phyloP scores from a whole-genome alignment of 1,284 basidiomycete genomes.

The Pseudozyma sp. region DNA sequence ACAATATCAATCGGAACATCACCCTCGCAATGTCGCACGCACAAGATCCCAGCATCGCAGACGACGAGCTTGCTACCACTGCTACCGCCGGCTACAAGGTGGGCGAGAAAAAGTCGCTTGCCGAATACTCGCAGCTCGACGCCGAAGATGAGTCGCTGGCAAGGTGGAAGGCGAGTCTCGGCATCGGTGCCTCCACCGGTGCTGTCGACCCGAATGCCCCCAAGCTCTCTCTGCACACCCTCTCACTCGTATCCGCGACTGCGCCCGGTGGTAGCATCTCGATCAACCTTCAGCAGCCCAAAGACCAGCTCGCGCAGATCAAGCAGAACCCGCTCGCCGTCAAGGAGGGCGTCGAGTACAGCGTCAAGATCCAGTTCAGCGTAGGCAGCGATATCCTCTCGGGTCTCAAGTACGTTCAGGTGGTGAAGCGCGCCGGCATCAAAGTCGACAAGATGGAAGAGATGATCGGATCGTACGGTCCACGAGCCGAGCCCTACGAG shows the following conservation, averaged over 20 bases:
- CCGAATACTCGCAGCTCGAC: constrained; percentile 76
- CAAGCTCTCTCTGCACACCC: constrained; percentile 64
- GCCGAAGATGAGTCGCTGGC: constrained; percentile 82
- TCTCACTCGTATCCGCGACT: constrained; percentile 70
- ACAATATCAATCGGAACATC: neutral
- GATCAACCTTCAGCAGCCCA: constrained; percentile 71
- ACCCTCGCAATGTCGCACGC: constrained; percentile 46
- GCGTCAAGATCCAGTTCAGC: constrained; percentile 83
- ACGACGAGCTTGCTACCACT: constrained; percentile 55
- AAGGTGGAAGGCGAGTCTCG: constrained; percentile 90
- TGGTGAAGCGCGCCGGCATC: constrained; percentile 81
- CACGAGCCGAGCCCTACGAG: constrained; percentile 64
- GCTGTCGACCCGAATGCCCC: constrained; percentile 66
- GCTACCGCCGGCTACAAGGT: constrained; percentile 68
- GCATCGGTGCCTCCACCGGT: constrained; percentile 74
- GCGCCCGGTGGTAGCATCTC: constrained; percentile 69
- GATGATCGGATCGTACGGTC: constrained; percentile 88
- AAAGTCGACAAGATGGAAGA: constrained; percentile 85
- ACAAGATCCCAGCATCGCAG: constrained; percentile 45
- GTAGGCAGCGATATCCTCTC: constrained; percentile 84
- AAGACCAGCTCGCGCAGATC: constrained; percentile 69
- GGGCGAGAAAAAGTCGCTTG: constrained; percentile 71
- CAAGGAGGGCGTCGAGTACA: constrained; percentile 75
- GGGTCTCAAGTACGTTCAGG: constrained; percentile 80
- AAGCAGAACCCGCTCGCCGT: constrained; percentile 75